Conservation (phyloP, 768 basidiomycete genomes). For the Sporobolomyces roseus region DNA sequence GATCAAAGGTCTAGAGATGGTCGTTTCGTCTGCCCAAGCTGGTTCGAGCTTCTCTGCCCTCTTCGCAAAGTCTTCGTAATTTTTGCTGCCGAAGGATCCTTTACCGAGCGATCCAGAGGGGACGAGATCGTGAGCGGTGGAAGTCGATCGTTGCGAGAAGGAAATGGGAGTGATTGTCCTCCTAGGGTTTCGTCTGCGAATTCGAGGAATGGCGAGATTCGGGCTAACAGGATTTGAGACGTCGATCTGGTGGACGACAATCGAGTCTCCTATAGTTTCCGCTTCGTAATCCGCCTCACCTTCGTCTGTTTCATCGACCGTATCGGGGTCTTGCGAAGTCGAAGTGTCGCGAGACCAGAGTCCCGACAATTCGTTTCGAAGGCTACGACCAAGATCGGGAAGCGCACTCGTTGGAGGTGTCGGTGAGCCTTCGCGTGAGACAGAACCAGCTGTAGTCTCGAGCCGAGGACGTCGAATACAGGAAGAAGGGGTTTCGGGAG, state of each 20-base stretch:
- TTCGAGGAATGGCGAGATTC: background rate
- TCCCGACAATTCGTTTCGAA: slow-evolving; percentile 3
- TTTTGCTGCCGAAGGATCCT: background rate
- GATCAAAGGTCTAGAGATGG: background rate
- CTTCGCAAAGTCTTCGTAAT: slow-evolving; percentile 12
- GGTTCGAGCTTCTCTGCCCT: slow-evolving; percentile 1
- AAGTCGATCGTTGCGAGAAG: background rate
- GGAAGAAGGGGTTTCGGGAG: background rate
- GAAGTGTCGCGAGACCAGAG: slow-evolving; percentile 5
- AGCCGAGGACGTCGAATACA: background rate
- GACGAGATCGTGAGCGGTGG: slow-evolving; percentile 11
- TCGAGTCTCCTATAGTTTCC: background rate
- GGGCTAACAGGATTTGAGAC: background rate
- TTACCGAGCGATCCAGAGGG: background rate
- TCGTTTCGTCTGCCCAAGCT: slow-evolving; percentile 11
- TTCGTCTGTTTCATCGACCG: background rate
- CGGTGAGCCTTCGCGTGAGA: slow-evolving; percentile 9
- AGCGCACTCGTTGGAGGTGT: slow-evolving; percentile 11
- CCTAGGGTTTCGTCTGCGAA: slow-evolving; percentile 1
- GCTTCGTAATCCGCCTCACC: background rate
- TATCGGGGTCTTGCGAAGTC: background rate
- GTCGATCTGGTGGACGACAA: background rate
- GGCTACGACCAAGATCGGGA: background rate
- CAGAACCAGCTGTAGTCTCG: background rate
- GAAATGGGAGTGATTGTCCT: slow-evolving; percentile 9